Evolutionary conservation across 768 basidiomycete species (phyloP), one percentile per base, ranked within the genome.

Genomic region (Russula virescens): DNA sequence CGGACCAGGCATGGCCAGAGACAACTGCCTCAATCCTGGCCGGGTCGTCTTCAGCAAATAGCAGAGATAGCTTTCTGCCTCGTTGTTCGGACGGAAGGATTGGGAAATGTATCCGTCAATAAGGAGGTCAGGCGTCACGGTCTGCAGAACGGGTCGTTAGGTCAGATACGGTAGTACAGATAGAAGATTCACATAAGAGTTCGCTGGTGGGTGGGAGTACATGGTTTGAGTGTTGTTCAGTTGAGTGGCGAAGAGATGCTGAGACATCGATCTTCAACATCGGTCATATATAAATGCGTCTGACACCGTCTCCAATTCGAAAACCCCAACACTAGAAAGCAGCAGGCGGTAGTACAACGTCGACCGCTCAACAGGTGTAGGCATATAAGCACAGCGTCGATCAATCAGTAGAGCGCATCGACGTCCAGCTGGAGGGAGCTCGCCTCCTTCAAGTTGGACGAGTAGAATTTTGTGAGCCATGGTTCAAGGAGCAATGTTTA

Each of bases 361-460:
- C 38, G 38, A 5, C 13, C 8, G 31, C 8, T 31, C 31, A 38
- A n/a, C 38, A 38, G 10, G 10, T 38, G 31, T 31, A 31, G 31
- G 8, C 31, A 31, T 31, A 11, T 11, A 11, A 38, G 38, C 38
- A 38, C 38, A 5, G 10, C 34, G 5, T 38, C 2, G 6, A 11
- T 38, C 38, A 9, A 38, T 8, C 31, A 31, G 8, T 38, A 38
- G 6, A 11, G 13, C 13, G 38, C 38, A 38, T 38, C 10, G 38
- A 38, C 38, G 56, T 63, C 62, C 56, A 58, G 34, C 43, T 63
- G 62, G 61, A 62, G 26, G 8, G 34, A 7, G 40, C 26, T 42
- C 3, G 26, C 26, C 19, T 28, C 42, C 25, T 31, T 31, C 5
- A 31, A 31, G n/a, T n/a, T n/a, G n/a, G n/a, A 31, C 31, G 8